A percentile compares a stretch with the other conserved stretches of the same genome.
Conservation (phyloP, 2,329 filamentous ascomycete genomes). For the Lecanicillium sp. region DNA sequence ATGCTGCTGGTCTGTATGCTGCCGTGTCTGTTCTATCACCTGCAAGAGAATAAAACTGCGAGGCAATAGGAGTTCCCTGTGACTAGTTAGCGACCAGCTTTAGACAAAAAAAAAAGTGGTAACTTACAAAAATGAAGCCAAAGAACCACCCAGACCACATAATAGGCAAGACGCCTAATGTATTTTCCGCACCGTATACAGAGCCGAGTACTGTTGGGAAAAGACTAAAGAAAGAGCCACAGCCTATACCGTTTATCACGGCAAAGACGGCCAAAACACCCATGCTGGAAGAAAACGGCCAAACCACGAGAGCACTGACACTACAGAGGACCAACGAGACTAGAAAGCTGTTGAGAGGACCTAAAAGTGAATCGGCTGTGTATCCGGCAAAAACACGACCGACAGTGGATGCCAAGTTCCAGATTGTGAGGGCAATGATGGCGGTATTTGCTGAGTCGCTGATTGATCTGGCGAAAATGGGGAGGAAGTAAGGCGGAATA, state of each 20-base stretch:
- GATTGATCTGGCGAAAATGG: constrained; percentile 17
- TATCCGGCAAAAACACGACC: constrained; percentile 18
- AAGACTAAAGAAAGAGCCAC: constrained; percentile 20
- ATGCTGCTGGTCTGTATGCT: constrained; percentile 17
- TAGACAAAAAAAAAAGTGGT: too few relatives aligned
- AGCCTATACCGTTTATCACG: constrained; percentile 19
- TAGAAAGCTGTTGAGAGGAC: constrained; percentile 18
- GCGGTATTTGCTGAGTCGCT: constrained; percentile 13
- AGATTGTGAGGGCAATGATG: constrained; percentile 15
- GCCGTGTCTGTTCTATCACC: constrained; percentile 10
- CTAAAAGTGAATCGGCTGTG: constrained; percentile 17
- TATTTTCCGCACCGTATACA: constrained; percentile 16
- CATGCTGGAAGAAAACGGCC: constrained; percentile 17
- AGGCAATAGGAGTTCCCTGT: constrained; percentile 19
- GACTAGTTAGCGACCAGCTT: constrained; percentile 1
- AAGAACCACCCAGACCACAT: constrained; percentile 20
- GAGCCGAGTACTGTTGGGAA: constrained; percentile 15
- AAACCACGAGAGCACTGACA: constrained; percentile 16
- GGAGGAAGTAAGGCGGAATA: constrained; percentile 20
- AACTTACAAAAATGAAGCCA: constrained; percentile 19
- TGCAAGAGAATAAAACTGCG: constrained; percentile 16
- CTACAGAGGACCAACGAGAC: constrained; percentile 17
- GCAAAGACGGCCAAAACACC: constrained; percentile 15
- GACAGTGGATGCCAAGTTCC: constrained; percentile 19
- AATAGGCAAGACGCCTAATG: constrained; percentile 17